Percentiles rank a stretch among this genome's conserved stretches.
phyloP scores from a whole-genome alignment of 2,329 filamentous ascomycete genomes.

The Ambrosiella xylebori region DNA sequence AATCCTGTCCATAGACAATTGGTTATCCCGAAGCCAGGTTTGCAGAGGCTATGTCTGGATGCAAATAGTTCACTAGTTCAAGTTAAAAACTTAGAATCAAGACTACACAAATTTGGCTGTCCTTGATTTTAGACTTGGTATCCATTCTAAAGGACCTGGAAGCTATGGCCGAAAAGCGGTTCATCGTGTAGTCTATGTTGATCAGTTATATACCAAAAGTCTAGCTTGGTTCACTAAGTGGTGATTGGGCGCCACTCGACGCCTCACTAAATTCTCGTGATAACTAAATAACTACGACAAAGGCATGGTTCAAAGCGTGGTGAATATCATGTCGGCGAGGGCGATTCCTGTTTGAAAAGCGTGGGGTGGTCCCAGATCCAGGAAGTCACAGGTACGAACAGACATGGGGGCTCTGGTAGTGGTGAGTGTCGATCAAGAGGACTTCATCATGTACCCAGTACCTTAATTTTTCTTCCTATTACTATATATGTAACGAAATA shows the following conservation, averaged over 20 bases:
- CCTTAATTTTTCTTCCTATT: background rate
- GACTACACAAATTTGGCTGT: too few species aligned
- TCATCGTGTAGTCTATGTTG: too few species aligned
- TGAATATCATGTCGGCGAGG: too few species aligned
- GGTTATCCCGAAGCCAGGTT: background rate
- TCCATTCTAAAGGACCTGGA: too few species aligned
- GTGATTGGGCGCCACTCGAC: background rate
- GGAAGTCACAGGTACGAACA: background rate
- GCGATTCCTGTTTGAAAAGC: background rate
- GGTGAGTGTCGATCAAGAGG: background rate
- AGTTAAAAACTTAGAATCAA: too few species aligned
- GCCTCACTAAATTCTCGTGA: background rate
- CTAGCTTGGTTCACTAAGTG: background rate
- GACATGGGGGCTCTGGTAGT: background rate
- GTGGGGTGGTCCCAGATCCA: background rate
- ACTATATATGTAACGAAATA: background rate
- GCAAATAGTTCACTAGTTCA: too few species aligned
- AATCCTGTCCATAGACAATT: background rate
- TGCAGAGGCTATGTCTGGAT: too few species aligned
- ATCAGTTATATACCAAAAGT: too few species aligned
- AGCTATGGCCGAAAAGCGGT: too few species aligned
- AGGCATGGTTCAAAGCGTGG: background rate
- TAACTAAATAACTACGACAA: background rate
- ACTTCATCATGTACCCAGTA: background rate
- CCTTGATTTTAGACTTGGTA: too few species aligned